Evolutionary conservation across 2,329 filamentous ascomycete genomes (phyloP).

Genomic region (Sclerotinia glacialis): DNA sequence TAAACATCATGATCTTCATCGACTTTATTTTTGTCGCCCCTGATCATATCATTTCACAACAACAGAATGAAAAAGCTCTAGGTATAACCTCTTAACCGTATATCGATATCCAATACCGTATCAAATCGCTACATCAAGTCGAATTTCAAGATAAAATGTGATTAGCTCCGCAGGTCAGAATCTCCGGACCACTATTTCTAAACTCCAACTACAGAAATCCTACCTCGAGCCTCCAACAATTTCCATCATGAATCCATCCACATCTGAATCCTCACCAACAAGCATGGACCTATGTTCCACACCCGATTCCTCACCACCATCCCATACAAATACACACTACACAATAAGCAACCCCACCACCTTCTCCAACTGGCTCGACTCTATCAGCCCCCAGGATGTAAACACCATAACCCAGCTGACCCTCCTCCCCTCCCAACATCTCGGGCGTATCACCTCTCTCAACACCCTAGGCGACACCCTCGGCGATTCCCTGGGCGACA

Average conservation of each 20-base stretch:
- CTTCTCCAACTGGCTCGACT: slow-evolving; percentile 3
- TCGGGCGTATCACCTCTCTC: neutral
- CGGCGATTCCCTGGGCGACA: slow-evolving; percentile 7
- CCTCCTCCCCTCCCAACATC: neutral
- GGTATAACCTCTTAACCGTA: neutral
- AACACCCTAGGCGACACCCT: neutral
- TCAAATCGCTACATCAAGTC: neutral
- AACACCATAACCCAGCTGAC: neutral
- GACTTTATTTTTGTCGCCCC: neutral
- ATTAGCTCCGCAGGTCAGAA: neutral
- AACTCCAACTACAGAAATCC: neutral
- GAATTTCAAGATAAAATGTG: neutral
- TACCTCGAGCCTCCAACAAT: neutral
- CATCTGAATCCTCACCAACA: neutral
- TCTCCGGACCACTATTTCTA: neutral
- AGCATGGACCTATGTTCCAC: neutral
- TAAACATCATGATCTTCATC: neutral
- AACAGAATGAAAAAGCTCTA: no score
- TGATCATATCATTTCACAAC: neutral
- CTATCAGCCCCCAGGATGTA: neutral
- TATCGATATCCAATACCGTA: neutral
- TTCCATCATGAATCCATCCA: neutral
- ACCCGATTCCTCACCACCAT: neutral
- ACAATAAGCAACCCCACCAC: neutral
- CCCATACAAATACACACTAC: no score